These are phyloP conservation scores for Cajanus cajan DNA, from an alignment of 306 rosid genomes.

Conservation along the genomic window DNA sequence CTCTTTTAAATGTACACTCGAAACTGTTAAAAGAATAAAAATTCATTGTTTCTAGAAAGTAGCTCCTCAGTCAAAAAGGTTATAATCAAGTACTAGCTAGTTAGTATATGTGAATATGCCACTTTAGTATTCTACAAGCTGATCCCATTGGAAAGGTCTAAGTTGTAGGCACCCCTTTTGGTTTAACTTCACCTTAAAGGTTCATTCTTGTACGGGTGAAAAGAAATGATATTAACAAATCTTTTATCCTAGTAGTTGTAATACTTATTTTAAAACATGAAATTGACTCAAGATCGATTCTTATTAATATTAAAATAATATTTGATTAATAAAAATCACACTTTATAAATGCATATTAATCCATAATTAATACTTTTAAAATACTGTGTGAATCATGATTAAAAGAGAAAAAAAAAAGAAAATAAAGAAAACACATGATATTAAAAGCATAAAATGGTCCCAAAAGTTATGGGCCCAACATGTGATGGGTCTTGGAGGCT, in stretches of 20 bases:
- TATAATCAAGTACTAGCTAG: background rate
- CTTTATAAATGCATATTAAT: too few species aligned
- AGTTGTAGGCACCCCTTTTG: slow-evolving; percentile 28
- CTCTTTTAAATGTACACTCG: background rate
- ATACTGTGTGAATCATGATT: too few species aligned
- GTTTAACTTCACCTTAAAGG: slow-evolving; percentile 33
- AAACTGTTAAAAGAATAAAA: background rate
- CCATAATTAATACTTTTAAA: too few species aligned
- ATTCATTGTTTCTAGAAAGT: background rate
- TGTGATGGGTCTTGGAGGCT: slow-evolving; percentile 42
- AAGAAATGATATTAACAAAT: slow-evolving; percentile 6
- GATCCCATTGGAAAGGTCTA: slow-evolving; percentile 31
- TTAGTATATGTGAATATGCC: background rate
- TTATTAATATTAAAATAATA: too few species aligned
- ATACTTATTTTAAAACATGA: too few species aligned
- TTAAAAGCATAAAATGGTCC: slow-evolving; percentile 43
- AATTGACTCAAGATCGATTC: too few species aligned
- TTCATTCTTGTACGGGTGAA: slow-evolving; percentile 19
- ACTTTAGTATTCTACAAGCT: slow-evolving; percentile 36
- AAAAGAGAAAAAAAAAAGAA: too few species aligned
- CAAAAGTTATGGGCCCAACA: slow-evolving; percentile 35
- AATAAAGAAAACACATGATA: too few species aligned
- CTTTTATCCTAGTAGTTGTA: too few species aligned
- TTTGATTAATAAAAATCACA: too few species aligned
- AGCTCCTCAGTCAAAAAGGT: slow-evolving; percentile 16